Percentiles rank a stretch among this genome's conserved stretches.
Conservation (phyloP, 1,284 basidiomycete genomes). For the Omphalotus olearius region DNA sequence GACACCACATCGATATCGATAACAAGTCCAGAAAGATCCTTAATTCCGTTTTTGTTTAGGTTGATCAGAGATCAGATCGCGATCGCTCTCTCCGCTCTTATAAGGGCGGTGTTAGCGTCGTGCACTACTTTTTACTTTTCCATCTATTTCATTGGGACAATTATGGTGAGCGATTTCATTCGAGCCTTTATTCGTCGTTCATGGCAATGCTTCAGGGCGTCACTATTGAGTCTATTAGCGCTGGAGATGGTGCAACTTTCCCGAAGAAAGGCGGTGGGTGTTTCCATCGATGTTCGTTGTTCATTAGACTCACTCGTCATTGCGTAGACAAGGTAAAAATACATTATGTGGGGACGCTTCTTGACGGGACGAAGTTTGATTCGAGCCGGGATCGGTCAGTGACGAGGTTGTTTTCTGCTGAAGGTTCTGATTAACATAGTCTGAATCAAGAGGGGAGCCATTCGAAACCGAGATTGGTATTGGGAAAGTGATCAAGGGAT, state of each 20-base stretch:
- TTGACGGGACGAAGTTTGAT: constrained; percentile 62
- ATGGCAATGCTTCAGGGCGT: constrained; percentile 32
- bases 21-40: too few relatives aligned
- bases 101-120: too few relatives aligned
- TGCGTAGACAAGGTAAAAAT: constrained; percentile 46
- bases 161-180: too few relatives aligned
- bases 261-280: constrained; percentile 45
- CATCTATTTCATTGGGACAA: too few relatives aligned
- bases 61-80: too few relatives aligned
- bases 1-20: too few relatives aligned
- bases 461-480: constrained; percentile 78
- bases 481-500: constrained; percentile 83
- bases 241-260: constrained; percentile 43
- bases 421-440: not conserved
- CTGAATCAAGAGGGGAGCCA: constrained; percentile 39
- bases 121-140: too few relatives aligned
- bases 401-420: too few relatives aligned
- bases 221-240: constrained; percentile 33
- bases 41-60: too few relatives aligned
- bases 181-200: too few relatives aligned
- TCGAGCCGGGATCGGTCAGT: constrained; percentile 69
- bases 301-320: too few relatives aligned
- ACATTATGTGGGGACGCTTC: constrained; percentile 70
- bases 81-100: too few relatives aligned
- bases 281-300: not conserved